These are phyloP conservation scores for Hypoxylon sp. DNA, from an alignment of 2,329 filamentous ascomycete genomes.

Conservation along the genomic window DNA sequence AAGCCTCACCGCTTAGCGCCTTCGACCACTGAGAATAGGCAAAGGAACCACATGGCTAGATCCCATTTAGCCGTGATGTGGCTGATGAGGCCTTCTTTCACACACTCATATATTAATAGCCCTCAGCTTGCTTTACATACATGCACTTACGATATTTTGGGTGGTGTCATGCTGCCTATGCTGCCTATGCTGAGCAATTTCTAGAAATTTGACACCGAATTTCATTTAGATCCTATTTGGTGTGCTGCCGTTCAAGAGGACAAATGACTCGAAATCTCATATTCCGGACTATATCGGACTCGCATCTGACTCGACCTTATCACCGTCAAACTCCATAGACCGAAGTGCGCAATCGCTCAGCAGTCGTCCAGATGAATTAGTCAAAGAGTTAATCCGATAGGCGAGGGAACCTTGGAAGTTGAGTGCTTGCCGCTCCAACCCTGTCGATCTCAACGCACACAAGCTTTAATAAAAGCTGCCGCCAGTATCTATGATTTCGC, in stretches of 20 bases:
- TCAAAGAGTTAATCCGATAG: background rate
- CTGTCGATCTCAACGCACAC: background rate
- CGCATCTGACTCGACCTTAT: conserved; percentile 14
- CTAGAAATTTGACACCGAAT: background rate
- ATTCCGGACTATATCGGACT: background rate
- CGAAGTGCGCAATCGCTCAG: background rate
- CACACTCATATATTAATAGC: conserved; percentile 19
- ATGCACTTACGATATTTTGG: background rate
- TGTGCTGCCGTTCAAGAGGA: background rate
- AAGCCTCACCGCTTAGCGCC: conserved; percentile 31
- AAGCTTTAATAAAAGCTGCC: background rate
- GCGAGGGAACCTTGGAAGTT: background rate
- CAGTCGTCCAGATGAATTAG: background rate
- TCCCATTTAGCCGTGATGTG: conserved; percentile 42
- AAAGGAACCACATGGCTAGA: conserved; percentile 40
- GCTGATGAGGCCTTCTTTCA: conserved; percentile 21
- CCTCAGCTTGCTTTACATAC: background rate
- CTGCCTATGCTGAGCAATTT: conserved; percentile 3
- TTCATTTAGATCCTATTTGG: background rate
- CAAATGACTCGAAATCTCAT: conserved; percentile 11
- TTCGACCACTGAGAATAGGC: conserved; percentile 38
- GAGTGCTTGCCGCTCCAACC: background rate
- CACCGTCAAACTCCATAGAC: conserved; percentile 1
- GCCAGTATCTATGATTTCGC: background rate
- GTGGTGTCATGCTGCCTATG: background rate